These are phyloP conservation scores for Bidens hawaiensis DNA, from an alignment of 140 eudicot genomes.

Conservation along the genomic window DNA sequence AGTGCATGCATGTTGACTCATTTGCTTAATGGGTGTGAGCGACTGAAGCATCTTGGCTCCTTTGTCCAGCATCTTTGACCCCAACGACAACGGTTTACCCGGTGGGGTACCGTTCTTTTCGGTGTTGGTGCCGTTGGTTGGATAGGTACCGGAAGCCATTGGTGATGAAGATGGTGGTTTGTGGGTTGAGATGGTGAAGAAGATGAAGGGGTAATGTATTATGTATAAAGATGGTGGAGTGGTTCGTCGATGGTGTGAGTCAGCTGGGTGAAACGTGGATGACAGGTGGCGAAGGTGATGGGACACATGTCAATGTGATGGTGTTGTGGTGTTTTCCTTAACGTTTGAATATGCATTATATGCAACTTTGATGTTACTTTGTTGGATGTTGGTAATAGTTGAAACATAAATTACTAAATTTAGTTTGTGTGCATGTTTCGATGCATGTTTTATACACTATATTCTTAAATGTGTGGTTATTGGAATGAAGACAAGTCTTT, in stretches of 20 bases:
- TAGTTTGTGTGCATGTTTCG: background rate
- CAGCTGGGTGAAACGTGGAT: slow-evolving; percentile 22
- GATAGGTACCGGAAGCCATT: slow-evolving; percentile 25
- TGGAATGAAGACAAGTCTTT: no score
- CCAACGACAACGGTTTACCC: slow-evolving; percentile 55
- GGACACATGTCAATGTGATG: slow-evolving; percentile 27
- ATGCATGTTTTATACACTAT: background rate
- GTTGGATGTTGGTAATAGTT: background rate
- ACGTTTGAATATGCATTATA: slow-evolving; percentile 8
- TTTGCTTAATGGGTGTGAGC: slow-evolving; percentile 61
- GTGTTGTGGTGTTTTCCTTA: background rate
- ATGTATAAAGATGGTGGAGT: background rate
- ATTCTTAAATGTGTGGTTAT: background rate
- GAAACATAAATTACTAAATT: background rate
- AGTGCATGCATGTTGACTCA: slow-evolving; percentile 68
- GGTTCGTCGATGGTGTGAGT: slow-evolving; percentile 1
- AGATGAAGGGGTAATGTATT: background rate
- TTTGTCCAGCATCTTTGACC: slow-evolving; percentile 54
- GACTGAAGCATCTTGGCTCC: slow-evolving; percentile 82
- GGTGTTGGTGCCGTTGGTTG: slow-evolving; percentile 11
- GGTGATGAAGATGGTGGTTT: background rate
- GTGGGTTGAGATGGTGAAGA: background rate
- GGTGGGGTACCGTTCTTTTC: slow-evolving; percentile 39
- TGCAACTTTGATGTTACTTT: background rate
- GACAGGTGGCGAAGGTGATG: slow-evolving; percentile 28